phyloP scores from a whole-genome alignment of 441 rosid genomes.

The Populus tomentosa region DNA sequence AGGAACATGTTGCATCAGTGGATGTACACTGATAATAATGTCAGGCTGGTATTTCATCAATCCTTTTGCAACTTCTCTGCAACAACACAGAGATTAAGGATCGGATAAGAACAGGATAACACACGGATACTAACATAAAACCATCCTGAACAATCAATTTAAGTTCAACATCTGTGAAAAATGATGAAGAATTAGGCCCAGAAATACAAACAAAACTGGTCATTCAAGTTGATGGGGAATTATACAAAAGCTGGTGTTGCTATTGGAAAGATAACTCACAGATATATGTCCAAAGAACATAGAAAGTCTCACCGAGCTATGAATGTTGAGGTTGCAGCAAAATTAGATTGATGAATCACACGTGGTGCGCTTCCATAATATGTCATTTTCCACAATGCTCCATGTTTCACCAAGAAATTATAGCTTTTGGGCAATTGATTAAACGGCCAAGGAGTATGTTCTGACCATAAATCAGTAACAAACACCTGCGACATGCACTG shows the following conservation, averaged over 20 bases:
- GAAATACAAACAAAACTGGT: not conserved
- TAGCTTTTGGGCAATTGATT: constrained; percentile 95
- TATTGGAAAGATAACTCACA: not conserved
- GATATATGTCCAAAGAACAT: not conserved
- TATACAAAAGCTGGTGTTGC: not conserved
- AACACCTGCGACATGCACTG: constrained; percentile 71
- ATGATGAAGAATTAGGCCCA: not conserved
- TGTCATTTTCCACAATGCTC: constrained; percentile 82
- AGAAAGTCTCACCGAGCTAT: constrained; percentile 73
- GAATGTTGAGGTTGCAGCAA: constrained; percentile 91
- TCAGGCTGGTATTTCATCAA: constrained; percentile 97
- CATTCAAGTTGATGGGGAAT: not conserved
- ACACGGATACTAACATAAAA: not conserved
- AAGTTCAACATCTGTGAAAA: not conserved
- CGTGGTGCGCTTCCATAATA: constrained; percentile 90
- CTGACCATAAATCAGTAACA: constrained; percentile 94
- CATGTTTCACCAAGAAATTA: constrained; percentile 89
- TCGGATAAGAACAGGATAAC: not conserved
- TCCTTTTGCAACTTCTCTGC: constrained; percentile 91
- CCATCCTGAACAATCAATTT: not conserved
- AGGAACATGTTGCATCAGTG: constrained; percentile 97
- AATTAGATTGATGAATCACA: constrained; percentile 84
- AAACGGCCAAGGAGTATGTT: constrained; percentile 99
- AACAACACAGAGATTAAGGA: constrained; percentile 13
- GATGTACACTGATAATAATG: constrained; percentile 91